Evolutionary conservation across 2,329 filamentous ascomycete genomes (phyloP).

Genomic region (Botrytis galanthina): DNA sequence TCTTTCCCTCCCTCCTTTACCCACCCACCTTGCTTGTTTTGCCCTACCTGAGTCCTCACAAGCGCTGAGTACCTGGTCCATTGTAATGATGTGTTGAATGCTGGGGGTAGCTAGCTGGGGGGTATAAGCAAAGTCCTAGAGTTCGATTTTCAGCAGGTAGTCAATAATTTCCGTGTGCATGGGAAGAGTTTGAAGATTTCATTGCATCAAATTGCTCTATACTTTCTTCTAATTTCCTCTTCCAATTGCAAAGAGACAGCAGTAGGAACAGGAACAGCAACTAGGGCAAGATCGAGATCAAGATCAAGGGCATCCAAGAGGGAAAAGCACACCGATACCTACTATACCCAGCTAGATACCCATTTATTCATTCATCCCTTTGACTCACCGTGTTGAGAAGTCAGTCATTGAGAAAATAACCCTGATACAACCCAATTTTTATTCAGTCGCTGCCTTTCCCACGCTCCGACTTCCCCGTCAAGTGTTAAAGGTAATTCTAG

Average conservation of each 20-base stretch:
- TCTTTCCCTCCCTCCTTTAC: neutral
- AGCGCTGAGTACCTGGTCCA: neutral
- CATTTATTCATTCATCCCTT: neutral
- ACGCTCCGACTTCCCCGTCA: neutral
- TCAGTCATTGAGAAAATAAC: neutral
- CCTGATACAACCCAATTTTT: neutral
- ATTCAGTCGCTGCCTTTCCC: neutral
- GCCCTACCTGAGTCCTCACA: neutral
- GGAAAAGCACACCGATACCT: neutral
- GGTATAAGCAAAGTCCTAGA: neutral
- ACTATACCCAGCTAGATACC: neutral
- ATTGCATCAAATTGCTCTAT: neutral
- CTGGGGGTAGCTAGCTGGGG: no score
- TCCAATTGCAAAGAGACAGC: neutral
- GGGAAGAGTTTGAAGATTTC: neutral
- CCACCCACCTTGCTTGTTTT: neutral
- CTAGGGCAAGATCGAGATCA: neutral
- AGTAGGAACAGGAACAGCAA: neutral
- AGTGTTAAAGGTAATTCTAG: neutral
- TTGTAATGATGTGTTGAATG: neutral
- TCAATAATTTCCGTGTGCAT: neutral
- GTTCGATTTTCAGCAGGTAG: neutral
- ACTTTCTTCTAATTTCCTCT: neutral
- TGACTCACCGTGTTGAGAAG: neutral
- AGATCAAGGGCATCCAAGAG: neutral